Evolutionary conservation across 495 filamentous ascomycete species (phyloP), one percentile per base, ranked within the genome.

Genomic region (Lineolata rhizophorae): DNA sequence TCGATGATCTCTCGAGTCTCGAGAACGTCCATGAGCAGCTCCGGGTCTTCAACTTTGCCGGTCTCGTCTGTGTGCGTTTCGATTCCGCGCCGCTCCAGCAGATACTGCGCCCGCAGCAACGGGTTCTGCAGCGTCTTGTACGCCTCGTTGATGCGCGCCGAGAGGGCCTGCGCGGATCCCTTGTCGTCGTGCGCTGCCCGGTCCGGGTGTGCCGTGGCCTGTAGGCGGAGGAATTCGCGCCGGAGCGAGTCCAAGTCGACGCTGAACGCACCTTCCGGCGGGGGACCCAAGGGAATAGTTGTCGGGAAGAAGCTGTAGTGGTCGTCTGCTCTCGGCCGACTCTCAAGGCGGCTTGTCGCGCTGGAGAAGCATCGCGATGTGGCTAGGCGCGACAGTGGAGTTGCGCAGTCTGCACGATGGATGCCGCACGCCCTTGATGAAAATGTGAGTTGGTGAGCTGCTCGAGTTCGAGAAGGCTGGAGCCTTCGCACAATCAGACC

Each of bases 291-390:
- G 9, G 85, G 70, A 10, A 94, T 61, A 9, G 81, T 81, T 9
- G 60, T 43, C 3, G 82, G 80, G 62, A 97, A 97, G 53, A 95
- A 70, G 26, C 72, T 66, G 65, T 94, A 95, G 62, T 81, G 58
- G n/a, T n/a, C n/a, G n/a, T n/a, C n/a, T n/a, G n/a, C n/a, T n/a
- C n/a, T n/a, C n/a, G n/a, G n/a, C n/a, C n/a, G n/a, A n/a, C n/a
- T n/a, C n/a, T n/a, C n/a, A n/a, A n/a, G n/a, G n/a, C n/a, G n/a
- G n/a, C n/a, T n/a, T n/a, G n/a, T n/a, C n/a, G n/a, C n/a, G n/a
- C n/a, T n/a, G n/a, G n/a, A n/a, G n/a, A n/a, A n/a, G n/a, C n/a
- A n/a, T n/a, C n/a, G n/a, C n/a, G n/a, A n/a, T n/a, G n/a, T n/a
- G n/a, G n/a, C n/a, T n/a, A n/a, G n/a, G n/a, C n/a, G n/a, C n/a